phyloP scores from a whole-genome alignment of 345 rosid species.

The Raphanus raphanistrum region DNA sequence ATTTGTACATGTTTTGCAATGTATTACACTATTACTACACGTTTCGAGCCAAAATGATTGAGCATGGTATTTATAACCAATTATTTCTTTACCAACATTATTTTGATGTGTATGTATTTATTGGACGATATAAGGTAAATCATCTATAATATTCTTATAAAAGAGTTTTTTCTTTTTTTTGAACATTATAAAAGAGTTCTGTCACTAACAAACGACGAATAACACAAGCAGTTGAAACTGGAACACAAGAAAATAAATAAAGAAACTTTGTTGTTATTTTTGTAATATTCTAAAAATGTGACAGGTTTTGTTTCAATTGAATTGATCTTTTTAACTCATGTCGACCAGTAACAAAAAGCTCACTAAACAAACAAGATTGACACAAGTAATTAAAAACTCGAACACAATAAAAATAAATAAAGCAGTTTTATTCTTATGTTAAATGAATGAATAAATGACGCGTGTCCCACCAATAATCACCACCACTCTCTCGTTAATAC shows the following conservation, averaged over 20 bases:
- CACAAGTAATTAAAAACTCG: constrained; percentile 4
- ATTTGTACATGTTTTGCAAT: constrained; percentile 7
- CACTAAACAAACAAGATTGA: constrained; percentile 20
- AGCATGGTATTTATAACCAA: not conserved
- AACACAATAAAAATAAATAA: constrained; percentile 6
- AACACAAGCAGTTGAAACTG: not conserved
- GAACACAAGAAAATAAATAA: not conserved
- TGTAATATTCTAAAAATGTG: not conserved
- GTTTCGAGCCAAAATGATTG: constrained; percentile 12
- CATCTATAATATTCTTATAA: not conserved
- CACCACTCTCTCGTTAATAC: constrained; percentile 19
- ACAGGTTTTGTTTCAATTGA: not conserved
- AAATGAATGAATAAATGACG: constrained; percentile 18
- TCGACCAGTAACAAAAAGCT: constrained; percentile 12
- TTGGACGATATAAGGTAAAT: not conserved
- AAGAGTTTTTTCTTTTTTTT: not conserved
- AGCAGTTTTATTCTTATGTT: constrained; percentile 18
- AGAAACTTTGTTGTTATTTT: not conserved
- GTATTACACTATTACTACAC: not conserved
- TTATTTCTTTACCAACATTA: constrained; percentile 2
- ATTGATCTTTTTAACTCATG: not conserved
- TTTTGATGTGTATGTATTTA: not conserved
- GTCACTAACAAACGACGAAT: constrained; percentile 10
- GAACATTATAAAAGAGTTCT: not conserved
- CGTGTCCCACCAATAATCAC: constrained; percentile 32